Evolutionary conservation across 257 asterid genomes (phyloP).

Genomic region (Solanum verrucosum): DNA sequence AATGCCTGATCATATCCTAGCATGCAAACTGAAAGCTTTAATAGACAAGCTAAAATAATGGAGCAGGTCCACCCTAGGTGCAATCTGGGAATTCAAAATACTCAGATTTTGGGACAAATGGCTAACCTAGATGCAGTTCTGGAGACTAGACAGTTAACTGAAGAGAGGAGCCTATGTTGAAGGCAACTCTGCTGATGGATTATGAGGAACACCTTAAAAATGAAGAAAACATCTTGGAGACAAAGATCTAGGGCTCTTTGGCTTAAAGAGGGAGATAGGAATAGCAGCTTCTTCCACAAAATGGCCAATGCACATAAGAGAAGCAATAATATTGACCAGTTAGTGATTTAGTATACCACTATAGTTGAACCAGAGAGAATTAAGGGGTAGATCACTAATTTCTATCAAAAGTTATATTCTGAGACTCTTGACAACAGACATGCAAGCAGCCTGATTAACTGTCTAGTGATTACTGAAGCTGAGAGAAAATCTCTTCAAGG

Average conservation of each 20-base stretch:
- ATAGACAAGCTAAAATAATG: not conserved
- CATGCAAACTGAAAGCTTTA: not conserved
- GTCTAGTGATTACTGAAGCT: not conserved
- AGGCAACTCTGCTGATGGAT: not conserved
- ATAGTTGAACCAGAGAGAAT: not conserved
- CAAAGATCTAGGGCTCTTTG: not conserved
- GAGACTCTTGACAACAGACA: not conserved
- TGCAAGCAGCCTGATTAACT: not conserved
- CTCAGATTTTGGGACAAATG: not conserved
- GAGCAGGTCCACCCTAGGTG: not conserved
- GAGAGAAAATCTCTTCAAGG: not conserved
- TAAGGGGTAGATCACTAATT: not conserved
- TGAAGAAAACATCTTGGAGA: not conserved
- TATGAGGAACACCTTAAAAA: not conserved
- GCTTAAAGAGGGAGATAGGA: not conserved
- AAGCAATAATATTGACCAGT: not conserved
- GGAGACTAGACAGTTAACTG: not conserved
- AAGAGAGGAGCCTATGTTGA: not conserved
- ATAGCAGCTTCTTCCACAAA: not conserved
- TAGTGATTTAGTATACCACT: not conserved
- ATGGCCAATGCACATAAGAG: not conserved
- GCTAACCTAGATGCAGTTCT: not conserved
- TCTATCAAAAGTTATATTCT: not conserved
- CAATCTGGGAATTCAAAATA: not conserved
- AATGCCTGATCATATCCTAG: not conserved